Evolutionary conservation across 345 rosid genomes (phyloP), one percentile per base, ranked within the genome.

Genomic region (Populus euphratica): DNA sequence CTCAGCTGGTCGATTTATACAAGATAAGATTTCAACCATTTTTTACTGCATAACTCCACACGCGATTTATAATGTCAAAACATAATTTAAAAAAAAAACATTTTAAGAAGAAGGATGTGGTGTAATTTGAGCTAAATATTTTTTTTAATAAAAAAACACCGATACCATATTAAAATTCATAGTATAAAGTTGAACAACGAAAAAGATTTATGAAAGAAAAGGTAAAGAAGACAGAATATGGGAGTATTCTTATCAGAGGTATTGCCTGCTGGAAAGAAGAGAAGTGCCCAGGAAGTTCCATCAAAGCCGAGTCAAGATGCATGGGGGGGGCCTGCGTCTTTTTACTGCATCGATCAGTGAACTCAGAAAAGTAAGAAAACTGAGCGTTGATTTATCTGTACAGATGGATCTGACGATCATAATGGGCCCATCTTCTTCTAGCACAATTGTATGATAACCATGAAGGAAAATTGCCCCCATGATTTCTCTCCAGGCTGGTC

Each of bases 261-360:
- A 6, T 23, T 6, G 38, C 21, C 16, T 27, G 69, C 33, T 66
- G 33, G n/a, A 43, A 14, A 52, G 31, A 69, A 20, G 54, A 44
- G 59, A 31, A 33, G 35, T 7, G 33, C 20, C 62, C 65, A 44
- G 4, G 72, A 44, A 8, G 68, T 64, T 72, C 75, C 63, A 80
- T 80, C 76, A 76, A 59, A 29, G 79, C 79, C 76, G 83, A 80
- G 76, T 71, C 83, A 65, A 10, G 59, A 52, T 27, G 29, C 29
- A 27, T 63, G 76, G 79, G n/a, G 79, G 33, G 79, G 79, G 33
- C 79, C 83, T 16, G 8, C 47, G 23, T 68, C 43, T 47, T 50
- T 47, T 49, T 33, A 50, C 18, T 3, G 41, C 74, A 71, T 35
- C 29, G 62, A 71, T 62, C 61, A 23, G 71, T 70, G 67, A 75